Evolutionary conservation across 106 monocot genomes (phyloP).

Genomic region (Dendrobium officinale): DNA sequence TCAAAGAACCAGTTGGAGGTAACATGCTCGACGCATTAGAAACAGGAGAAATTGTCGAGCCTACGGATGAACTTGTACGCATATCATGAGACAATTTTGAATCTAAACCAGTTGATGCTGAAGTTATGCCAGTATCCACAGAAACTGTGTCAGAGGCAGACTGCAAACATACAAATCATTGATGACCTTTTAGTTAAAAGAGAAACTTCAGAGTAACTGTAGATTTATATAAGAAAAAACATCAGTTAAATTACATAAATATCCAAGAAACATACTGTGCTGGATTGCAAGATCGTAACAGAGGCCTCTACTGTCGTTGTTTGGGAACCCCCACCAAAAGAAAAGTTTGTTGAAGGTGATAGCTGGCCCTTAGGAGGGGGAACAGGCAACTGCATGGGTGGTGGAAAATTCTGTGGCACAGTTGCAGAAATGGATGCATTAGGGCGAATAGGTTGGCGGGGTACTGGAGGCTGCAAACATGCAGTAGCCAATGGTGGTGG

Average conservation of each 20-base stretch:
- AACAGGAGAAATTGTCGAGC: slow-evolving; percentile 8
- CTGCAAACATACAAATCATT: slow-evolving; percentile 31
- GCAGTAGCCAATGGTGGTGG: slow-evolving; percentile 21
- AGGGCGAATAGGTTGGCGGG: slow-evolving; percentile 32
- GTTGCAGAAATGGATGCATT: slow-evolving; percentile 29
- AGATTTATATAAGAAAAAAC: neutral
- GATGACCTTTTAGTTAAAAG: neutral
- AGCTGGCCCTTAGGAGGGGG: slow-evolving; percentile 29
- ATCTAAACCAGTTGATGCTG: slow-evolving; percentile 21
- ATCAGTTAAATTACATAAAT: neutral
- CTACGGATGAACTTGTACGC: slow-evolving; percentile 17
- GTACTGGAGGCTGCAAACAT: slow-evolving; percentile 63
- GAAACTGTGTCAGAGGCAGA: slow-evolving; percentile 14
- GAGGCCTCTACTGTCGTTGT: slow-evolving; percentile 12
- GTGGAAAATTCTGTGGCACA: slow-evolving; percentile 21
- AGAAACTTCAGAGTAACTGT: neutral
- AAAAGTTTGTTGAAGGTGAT: slow-evolving; percentile 35
- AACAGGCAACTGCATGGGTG: slow-evolving; percentile 23
- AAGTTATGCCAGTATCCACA: slow-evolving; percentile 4
- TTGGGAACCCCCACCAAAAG: slow-evolving; percentile 26
- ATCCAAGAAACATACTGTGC: slow-evolving; percentile 21
- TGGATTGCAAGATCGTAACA: slow-evolving; percentile 13
- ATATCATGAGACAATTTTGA: slow-evolving; percentile 12
- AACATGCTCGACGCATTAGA: slow-evolving; percentile 20
- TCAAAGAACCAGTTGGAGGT: slow-evolving; percentile 17